Evolutionary conservation across 2,329 filamentous ascomycete genomes (phyloP).

Genomic region (Ceratocystis cacaofunesta): DNA sequence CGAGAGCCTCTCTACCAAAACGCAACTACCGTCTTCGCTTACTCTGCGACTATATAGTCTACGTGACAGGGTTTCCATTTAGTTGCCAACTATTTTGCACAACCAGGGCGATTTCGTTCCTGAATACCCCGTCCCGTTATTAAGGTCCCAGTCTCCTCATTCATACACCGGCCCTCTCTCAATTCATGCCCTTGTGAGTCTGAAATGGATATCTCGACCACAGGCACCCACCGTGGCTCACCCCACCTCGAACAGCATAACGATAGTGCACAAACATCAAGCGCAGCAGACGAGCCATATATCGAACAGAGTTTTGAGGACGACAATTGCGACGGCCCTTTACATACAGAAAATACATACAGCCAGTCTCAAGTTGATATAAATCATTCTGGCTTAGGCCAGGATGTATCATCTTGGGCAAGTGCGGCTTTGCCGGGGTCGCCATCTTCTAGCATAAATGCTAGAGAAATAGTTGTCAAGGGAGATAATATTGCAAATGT

Average conservation of each 20-base stretch:
- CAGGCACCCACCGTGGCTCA: neutral
- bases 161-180: neutral
- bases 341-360: constrained; percentile 25
- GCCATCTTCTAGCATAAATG: neutral
- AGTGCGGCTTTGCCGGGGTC: neutral
- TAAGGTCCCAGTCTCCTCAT: no score
- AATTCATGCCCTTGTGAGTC: neutral
- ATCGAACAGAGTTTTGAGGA: neutral
- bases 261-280: neutral
- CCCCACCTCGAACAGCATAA: neutral
- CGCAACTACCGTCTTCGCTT: no score
- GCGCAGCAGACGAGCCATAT: neutral
- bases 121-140: no score
- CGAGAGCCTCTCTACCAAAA: no score
- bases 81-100: no score
- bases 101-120: no score
- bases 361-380: neutral
- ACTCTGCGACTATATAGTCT: no score
- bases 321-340: neutral
- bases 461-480: neutral
- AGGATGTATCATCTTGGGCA: neutral
- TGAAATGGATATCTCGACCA: neutral
- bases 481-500: neutral
- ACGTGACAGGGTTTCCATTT: no score
- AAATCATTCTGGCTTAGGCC: neutral